phyloP scores from a whole-genome alignment of 805 yeast genomes.

The Wickerhamiella australiensis region DNA sequence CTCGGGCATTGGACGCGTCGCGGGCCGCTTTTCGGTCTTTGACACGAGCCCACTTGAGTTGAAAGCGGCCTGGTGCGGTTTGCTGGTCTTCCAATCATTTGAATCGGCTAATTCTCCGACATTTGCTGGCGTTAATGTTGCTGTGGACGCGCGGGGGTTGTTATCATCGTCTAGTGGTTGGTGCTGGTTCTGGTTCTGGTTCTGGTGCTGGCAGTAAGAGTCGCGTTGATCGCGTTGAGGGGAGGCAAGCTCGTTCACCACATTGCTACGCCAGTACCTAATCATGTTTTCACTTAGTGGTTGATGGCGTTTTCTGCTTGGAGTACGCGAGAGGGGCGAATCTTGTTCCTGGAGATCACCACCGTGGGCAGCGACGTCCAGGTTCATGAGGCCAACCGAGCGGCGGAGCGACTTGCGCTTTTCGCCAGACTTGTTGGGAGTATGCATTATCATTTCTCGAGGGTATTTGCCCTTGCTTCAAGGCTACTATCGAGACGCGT shows the following conservation, averaged over 20 bases:
- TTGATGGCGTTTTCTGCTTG: constrained; percentile 22
- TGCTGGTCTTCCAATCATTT: constrained; percentile 33
- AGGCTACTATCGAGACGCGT: constrained; percentile 2
- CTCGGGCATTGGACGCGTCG: constrained; percentile 39
- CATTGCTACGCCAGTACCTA: constrained; percentile 8
- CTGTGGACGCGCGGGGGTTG: constrained; percentile 12
- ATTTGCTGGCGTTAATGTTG: constrained; percentile 12
- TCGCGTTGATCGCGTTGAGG: neutral
- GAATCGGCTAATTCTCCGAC: constrained; percentile 9
- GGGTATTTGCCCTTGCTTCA: constrained; percentile 6
- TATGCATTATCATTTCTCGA: neutral
- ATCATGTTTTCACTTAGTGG: constrained; percentile 17
- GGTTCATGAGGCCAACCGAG: constrained; percentile 32
- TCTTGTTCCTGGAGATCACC: constrained; percentile 5
- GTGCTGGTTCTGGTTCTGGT: neutral
- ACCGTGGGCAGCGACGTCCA: constrained; percentile 24
- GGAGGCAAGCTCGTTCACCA: neutral
- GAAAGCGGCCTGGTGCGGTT: constrained; percentile 78
- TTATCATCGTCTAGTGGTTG: too few relatives aligned
- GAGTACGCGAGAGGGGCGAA: constrained; percentile 12
- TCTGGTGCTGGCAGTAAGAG: neutral
- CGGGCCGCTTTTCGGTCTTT: constrained; percentile 39
- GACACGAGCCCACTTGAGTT: constrained; percentile 60
- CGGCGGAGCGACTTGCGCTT: constrained; percentile 26
- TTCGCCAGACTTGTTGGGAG: constrained; percentile 7